phyloP scores from a whole-genome alignment of 176 grass and related monocot genomes.

The Areca catechu region DNA sequence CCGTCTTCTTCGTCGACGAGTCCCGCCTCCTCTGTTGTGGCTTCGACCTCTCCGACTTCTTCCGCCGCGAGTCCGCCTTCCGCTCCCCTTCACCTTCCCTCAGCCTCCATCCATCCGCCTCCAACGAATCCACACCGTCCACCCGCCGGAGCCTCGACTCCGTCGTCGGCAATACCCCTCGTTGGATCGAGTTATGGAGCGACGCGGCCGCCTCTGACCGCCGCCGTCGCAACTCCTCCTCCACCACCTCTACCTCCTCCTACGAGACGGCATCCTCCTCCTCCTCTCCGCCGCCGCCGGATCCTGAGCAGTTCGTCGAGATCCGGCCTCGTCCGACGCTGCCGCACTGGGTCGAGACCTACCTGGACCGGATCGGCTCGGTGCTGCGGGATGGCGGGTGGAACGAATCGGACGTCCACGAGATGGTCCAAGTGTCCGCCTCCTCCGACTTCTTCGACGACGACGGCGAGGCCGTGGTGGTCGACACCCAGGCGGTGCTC shows the following conservation, averaged over 20 bases:
- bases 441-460: conserved; percentile 55
- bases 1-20: conserved; percentile 63
- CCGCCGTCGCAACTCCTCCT: conserved; percentile 78
- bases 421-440: conserved; percentile 54
- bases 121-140: conserved; percentile 13
- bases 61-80: not conserved
- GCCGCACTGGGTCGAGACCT: conserved; percentile 67
- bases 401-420: conserved; percentile 72
- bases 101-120: conserved; percentile 1
- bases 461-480: conserved; percentile 21
- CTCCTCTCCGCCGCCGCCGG: conserved; percentile 22
- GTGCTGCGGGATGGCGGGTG: conserved; percentile 72
- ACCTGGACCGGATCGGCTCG: conserved; percentile 66
- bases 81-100: not conserved
- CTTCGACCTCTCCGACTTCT: too few relatives aligned
- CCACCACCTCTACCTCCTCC: conserved; percentile 45
- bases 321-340: conserved; percentile 13
- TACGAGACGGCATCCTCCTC: conserved; percentile 69
- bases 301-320: conserved; percentile 1
- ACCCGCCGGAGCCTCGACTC: conserved; percentile 77
- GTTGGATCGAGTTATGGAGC: conserved; percentile 99
- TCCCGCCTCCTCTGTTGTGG: conserved; percentile 16
- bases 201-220: conserved; percentile 69
- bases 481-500: conserved; percentile 49
- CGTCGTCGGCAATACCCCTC: conserved; percentile 41